Conservation (phyloP, 306 rosid species). For the Pueraria montana region DNA sequence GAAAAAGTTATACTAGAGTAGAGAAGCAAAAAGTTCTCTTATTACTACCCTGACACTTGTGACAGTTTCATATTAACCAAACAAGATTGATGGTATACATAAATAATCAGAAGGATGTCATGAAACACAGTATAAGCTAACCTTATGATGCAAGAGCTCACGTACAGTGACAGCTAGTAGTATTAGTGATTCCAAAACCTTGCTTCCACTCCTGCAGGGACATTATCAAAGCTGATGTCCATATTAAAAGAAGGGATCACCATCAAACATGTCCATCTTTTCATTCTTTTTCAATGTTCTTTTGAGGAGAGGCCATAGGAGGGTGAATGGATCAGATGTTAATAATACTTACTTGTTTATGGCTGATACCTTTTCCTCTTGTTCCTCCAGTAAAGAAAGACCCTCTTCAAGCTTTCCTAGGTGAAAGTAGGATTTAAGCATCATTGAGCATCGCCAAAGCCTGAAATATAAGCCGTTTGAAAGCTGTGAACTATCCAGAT, state of each 20-base stretch:
- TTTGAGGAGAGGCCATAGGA: neutral
- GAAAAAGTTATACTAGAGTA: neutral
- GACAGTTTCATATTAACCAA: constrained; percentile 5
- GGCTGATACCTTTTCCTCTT: constrained; percentile 28
- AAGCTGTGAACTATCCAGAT: neutral
- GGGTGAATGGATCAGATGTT: neutral
- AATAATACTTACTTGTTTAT: constrained; percentile 16
- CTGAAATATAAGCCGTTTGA: constrained; percentile 33
- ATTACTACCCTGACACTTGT: neutral
- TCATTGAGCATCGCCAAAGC: constrained; percentile 27
- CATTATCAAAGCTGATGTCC: constrained; percentile 43
- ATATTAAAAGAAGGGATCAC: constrained; percentile 19
- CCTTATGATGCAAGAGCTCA: constrained; percentile 78
- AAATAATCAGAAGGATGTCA: neutral
- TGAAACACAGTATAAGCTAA: constrained; percentile 46
- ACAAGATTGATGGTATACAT: neutral
- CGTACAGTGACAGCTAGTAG: constrained; percentile 69
- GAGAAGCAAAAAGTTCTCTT: neutral
- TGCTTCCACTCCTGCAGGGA: constrained; percentile 69
- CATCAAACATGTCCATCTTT: constrained; percentile 3
- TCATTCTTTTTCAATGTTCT: neutral
- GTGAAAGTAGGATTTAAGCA: constrained; percentile 24
- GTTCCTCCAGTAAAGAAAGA: constrained; percentile 2
- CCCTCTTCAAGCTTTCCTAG: constrained; percentile 29
- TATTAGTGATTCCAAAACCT: constrained; percentile 64